A percentile compares a stretch with the other conserved stretches of the same genome.
These are phyloP conservation scores for Sporothrix globosa DNA, from an alignment of 2,329 filamentous ascomycete species.

Conservation along the genomic window DNA sequence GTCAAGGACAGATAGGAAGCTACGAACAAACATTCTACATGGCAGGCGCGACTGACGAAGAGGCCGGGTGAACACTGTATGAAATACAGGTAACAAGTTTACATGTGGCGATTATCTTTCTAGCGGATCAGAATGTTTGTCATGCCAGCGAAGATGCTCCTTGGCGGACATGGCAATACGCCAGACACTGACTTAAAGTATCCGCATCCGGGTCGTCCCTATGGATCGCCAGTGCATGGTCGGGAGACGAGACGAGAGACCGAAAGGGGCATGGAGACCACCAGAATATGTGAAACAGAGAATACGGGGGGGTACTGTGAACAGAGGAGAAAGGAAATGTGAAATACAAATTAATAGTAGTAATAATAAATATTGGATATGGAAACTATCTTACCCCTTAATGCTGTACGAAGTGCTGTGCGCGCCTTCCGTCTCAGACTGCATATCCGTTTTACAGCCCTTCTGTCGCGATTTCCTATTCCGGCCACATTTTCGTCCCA, in stretches of 20 bases:
- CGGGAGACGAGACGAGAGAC: not conserved
- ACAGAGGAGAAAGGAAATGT: not conserved
- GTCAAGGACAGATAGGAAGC: not conserved
- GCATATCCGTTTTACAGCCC: not conserved
- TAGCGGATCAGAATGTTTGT: not conserved
- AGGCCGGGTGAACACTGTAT: no score
- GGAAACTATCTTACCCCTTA: not conserved
- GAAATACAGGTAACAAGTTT: not conserved
- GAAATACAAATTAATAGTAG: not conserved
- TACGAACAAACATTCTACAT: not conserved
- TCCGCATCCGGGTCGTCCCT: slow-evolving; percentile 28
- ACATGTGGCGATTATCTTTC: not conserved
- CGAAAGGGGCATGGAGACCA: not conserved
- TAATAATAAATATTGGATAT: not conserved
- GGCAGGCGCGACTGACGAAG: not conserved
- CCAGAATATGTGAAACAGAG: slow-evolving; percentile 13
- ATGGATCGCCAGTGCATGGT: slow-evolving; percentile 25
- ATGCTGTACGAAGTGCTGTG: not conserved
- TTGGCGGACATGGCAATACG: not conserved
- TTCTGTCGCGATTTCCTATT: slow-evolving; percentile 27
- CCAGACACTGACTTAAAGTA: not conserved
- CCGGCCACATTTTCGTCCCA: not conserved
- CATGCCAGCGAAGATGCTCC: not conserved
- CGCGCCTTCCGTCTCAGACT: slow-evolving; percentile 19
- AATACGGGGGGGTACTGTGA: not conserved